Evolutionary conservation across 768 basidiomycete genomes (phyloP).

Genomic region (Amanita subjunquillea): DNA sequence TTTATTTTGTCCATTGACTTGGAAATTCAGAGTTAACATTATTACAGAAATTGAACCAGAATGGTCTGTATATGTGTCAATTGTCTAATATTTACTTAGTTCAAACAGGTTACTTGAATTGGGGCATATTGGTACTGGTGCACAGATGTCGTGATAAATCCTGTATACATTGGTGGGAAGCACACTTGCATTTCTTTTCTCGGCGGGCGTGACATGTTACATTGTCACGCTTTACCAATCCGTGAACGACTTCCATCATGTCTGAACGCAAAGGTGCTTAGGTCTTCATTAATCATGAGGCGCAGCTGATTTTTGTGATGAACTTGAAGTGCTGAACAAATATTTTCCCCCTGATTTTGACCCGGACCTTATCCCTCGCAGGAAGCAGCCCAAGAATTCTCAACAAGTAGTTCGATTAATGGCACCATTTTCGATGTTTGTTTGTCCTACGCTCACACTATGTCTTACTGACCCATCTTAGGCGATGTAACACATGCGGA

Average conservation of each 20-base stretch:
- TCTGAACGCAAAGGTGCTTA: slow-evolving; percentile 71
- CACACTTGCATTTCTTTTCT: too few relatives aligned
- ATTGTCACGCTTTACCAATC: background rate
- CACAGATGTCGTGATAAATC: background rate
- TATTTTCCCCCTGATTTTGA: slow-evolving; percentile 98
- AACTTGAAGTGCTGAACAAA: slow-evolving; percentile 70
- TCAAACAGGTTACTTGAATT: slow-evolving; percentile 22
- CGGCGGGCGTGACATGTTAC: background rate
- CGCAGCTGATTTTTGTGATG: background rate
- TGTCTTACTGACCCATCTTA: slow-evolving; percentile 15
- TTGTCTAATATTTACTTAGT: background rate
- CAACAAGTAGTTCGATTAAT: slow-evolving; percentile 98
- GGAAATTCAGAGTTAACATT: slow-evolving; percentile 63
- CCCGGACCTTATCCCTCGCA: slow-evolving; percentile 87
- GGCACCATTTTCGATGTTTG: slow-evolving; percentile 97
- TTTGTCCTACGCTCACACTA: slow-evolving; percentile 4
- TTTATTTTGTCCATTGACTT: slow-evolving; percentile 8
- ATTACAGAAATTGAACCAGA: slow-evolving; percentile 93
- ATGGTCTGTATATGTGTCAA: slow-evolving; percentile 39
- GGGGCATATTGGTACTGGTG: slow-evolving; percentile 8
- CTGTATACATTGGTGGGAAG: too few relatives aligned
- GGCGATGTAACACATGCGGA: slow-evolving; percentile 92
- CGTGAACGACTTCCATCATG: slow-evolving; percentile 31
- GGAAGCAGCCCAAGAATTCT: slow-evolving; percentile 85
- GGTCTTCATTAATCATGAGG: background rate